Conservation (phyloP, 345 rosid genomes). For the Physaria fendleri region DNA sequence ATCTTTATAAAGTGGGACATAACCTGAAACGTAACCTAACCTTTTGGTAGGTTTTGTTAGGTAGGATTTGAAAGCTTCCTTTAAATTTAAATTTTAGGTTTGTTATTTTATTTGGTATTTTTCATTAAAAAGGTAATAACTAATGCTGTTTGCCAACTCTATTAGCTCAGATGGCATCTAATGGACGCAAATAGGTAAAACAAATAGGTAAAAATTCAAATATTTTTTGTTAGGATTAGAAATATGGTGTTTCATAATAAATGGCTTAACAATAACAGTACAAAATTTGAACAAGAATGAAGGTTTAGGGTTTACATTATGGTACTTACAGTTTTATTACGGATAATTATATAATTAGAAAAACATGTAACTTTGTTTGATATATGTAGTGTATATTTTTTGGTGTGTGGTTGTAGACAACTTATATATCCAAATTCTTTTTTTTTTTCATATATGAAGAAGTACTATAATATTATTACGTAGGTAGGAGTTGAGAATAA, state of each 20-base stretch:
- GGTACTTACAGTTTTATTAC: no score
- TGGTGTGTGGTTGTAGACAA: constrained; percentile 23
- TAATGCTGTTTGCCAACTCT: constrained; percentile 1
- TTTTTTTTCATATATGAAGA: not conserved
- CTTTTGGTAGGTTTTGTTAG: constrained; percentile 22
- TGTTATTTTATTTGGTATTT: not conserved
- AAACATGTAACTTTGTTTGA: no score
- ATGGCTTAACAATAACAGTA: no score
- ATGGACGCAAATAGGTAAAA: constrained; percentile 18
- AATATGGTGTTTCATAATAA: no score
- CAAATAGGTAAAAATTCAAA: no score
- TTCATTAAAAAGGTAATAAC: not conserved
- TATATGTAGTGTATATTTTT: no score
- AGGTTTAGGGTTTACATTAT: no score
- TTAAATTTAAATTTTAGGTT: not conserved
- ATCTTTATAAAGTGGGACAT: constrained; percentile 26
- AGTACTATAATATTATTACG: not conserved
- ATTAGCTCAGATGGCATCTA: constrained; percentile 3
- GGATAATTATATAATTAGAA: no score
- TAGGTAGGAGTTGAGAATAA: constrained; percentile 21
- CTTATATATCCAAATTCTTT: not conserved
- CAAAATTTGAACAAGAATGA: no score
- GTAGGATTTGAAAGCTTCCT: constrained; percentile 15
- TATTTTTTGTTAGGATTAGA: no score
- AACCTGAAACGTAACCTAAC: constrained; percentile 19